Evolutionary conservation across 139 green algal genomes (phyloP), one percentile per base, ranked within the genome.

Genomic region (Axilococcus clingmanii): DNA sequence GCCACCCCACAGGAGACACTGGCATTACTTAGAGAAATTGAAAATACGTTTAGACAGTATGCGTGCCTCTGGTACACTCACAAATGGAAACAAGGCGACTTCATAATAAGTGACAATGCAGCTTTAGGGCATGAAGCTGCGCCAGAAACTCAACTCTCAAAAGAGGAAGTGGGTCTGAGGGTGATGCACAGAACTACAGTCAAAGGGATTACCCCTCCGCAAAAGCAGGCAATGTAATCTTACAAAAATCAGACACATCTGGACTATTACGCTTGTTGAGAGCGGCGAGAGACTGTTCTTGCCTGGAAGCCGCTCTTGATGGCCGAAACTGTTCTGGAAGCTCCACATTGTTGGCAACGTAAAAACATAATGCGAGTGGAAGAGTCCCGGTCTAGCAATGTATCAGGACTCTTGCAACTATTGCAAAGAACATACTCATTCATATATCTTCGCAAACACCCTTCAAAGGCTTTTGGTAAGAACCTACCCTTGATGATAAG

Each of bases 351-450:
- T 63, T 95, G 84, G 70, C 86, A 95, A 23, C 86, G 75, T 52
- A 97, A 61, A 66, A 90, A 86, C 80, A 90, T 95, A 27, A 95
- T 81, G 27, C 86, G 75, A 2, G 82, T 91, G 23, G 79, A 83
- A 44, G 65, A 78, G 61, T 95, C 85, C 28, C 80, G 74, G 57
- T 94, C 86, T 67, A 97, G 60, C 65, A 94, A 65, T 4, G 92
- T 98, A 78, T 99, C 91, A 36, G 91, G 69, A 28, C 59, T 82
- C 74, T 99, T 99, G 83, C 92, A 99, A 52, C 78, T 79, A 42
- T 83, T 85, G 76, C 92, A 99, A 59, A 98, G 75, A 37, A 98
- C 92, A 63, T 99, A 99, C 73, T 96, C 88, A 61, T 89, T 97
- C 25, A 98, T 84, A 55, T 98, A 99, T 37, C 87, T 79, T 19